Percentiles rank a stretch among this genome's conserved stretches.
phyloP scores from a whole-genome alignment of 208 protist genomes.

The Wallacemonas sp. region DNA sequence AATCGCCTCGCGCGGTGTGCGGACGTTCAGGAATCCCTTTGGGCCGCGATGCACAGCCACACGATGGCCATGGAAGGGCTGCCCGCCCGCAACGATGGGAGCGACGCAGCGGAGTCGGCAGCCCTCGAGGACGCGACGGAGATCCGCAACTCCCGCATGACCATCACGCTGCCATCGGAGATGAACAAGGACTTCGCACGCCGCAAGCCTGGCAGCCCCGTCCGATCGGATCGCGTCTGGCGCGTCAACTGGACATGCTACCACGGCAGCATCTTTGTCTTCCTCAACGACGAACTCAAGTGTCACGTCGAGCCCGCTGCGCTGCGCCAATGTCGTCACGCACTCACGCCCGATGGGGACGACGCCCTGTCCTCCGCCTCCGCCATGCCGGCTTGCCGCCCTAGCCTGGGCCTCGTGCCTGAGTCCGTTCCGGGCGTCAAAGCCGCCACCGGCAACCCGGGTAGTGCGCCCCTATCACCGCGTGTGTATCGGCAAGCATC shows the following conservation, averaged over 20 bases:
- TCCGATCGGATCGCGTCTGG: not conserved
- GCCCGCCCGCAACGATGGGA: not conserved
- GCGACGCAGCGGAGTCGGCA: too few species aligned
- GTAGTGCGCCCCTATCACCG: not conserved
- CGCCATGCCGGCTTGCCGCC: not conserved
- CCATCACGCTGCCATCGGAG: slow-evolving; percentile 9
- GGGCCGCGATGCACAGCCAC: not conserved
- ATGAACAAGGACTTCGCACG: slow-evolving; percentile 1
- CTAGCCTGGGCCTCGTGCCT: slow-evolving; percentile 1
- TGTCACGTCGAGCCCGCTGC: slow-evolving; percentile 13
- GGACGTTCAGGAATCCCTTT: not conserved
- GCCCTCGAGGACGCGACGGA: not conserved
- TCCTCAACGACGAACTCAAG: slow-evolving; percentile 16
- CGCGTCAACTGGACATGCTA: slow-evolving; percentile 24
- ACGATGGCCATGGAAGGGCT: slow-evolving; percentile 3
- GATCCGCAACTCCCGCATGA: not conserved
- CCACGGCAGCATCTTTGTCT: slow-evolving; percentile 12
- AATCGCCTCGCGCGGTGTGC: not conserved
- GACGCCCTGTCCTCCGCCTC: not conserved
- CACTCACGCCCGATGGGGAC: not conserved
- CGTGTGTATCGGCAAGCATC: not conserved
- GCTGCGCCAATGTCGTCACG: slow-evolving; percentile 2
- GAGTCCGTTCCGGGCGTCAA: too few species aligned
- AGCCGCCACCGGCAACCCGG: too few species aligned
- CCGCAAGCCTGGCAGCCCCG: not conserved